These are phyloP conservation scores for Tylopilus rubrobrunneus DNA, from an alignment of 768 basidiomycete genomes.

Conservation along the genomic window DNA sequence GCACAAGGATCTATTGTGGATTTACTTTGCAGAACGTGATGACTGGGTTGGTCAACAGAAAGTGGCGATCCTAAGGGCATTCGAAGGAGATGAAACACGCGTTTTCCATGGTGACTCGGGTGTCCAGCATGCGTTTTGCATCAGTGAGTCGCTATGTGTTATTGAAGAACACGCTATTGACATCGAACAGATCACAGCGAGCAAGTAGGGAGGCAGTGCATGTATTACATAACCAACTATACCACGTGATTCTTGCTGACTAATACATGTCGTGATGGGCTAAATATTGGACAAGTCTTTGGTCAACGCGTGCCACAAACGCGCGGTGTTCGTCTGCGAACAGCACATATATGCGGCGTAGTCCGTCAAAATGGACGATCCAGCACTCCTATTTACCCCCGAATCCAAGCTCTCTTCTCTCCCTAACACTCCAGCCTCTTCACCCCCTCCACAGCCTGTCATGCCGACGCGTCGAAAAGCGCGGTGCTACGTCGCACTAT, in stretches of 20 bases:
- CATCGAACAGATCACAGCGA: not conserved
- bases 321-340: conserved; percentile 4
- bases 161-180: not conserved
- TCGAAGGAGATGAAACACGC: conserved; percentile 34
- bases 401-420: conserved; percentile 12
- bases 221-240: not conserved
- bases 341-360: not conserved
- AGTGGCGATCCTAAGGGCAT: conserved; percentile 37
- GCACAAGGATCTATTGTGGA: conserved; percentile 38
- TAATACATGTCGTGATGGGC: not conserved
- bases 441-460: not conserved
- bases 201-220: too few relatives aligned
- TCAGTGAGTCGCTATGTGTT: conserved; percentile 44
- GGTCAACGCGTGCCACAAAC: conserved; percentile 10
- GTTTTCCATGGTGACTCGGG: conserved; percentile 40
- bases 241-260: conserved; percentile 11
- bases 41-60: conserved; percentile 67
- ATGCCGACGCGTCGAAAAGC: conserved; percentile 12
- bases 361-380: conserved; percentile 19
- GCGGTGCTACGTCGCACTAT: conserved; percentile 36
- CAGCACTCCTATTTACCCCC: conserved; percentile 14
- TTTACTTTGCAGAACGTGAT: conserved; percentile 62
- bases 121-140: conserved; percentile 60
- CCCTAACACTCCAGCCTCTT: conserved; percentile 7
- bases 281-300: too few relatives aligned